phyloP scores from a whole-genome alignment of 2,329 filamentous ascomycete species.

The Beauveria pseudobassiana region DNA sequence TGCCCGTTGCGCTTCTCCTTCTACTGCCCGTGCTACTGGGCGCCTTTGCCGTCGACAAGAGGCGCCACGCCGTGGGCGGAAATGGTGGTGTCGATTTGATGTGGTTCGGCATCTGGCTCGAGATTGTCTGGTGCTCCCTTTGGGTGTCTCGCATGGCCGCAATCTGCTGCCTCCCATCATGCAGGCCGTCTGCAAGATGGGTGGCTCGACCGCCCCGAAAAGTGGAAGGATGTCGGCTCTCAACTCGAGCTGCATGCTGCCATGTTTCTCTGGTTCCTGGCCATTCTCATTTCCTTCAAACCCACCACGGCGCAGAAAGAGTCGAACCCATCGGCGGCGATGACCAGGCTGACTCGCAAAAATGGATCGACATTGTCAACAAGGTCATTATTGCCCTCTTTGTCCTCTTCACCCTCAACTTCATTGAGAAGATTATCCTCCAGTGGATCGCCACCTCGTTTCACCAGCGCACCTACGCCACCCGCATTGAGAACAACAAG shows the following conservation, averaged over 20 bases:
- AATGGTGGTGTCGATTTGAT: slow-evolving; percentile 69
- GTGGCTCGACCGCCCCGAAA: slow-evolving; percentile 81
- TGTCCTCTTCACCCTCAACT: slow-evolving; percentile 70
- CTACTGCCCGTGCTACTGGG: slow-evolving; percentile 40
- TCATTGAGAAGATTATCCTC: slow-evolving; percentile 86
- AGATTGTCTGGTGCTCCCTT: slow-evolving; percentile 84
- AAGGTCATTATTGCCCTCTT: slow-evolving; percentile 85
- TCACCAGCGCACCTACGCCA: slow-evolving; percentile 82
- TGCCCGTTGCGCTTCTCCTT: slow-evolving; percentile 37
- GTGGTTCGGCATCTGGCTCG: slow-evolving; percentile 95
- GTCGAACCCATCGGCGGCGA: slow-evolving; percentile 21
- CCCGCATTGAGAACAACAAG: slow-evolving; percentile 87
- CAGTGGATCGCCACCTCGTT: slow-evolving; percentile 93
- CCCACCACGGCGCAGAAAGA: slow-evolving; percentile 63
- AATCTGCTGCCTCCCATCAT: slow-evolving; percentile 42
- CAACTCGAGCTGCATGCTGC: slow-evolving; percentile 80
- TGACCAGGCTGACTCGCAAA: slow-evolving; percentile 35
- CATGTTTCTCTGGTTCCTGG: slow-evolving; percentile 87
- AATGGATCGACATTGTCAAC: slow-evolving; percentile 73
- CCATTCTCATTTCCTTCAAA: slow-evolving; percentile 76
- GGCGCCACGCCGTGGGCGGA: slow-evolving; percentile 40
- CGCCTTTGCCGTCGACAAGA: slow-evolving; percentile 28
- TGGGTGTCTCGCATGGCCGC: slow-evolving; percentile 62
- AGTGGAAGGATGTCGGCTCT: slow-evolving; percentile 84
- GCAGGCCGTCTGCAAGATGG: slow-evolving; percentile 55